Base-by-base conservation (phyloP, 2,329 filamentous ascomycete genomes). In the Ilyonectria sp. region DNA sequence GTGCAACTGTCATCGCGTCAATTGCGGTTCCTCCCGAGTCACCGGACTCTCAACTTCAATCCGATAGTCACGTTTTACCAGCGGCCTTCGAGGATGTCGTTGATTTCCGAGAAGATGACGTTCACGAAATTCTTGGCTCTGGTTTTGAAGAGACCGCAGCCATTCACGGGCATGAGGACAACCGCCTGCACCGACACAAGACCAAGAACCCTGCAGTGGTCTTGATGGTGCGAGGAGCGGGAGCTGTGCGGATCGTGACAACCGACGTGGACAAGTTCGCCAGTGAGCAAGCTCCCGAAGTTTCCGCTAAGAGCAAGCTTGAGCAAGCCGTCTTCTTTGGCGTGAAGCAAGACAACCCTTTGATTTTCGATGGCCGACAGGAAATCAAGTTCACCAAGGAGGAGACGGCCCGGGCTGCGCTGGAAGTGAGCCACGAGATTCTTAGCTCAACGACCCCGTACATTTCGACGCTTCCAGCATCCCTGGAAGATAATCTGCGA, bases 281-380 rank as follows among this genome's bases (percentile, higher is more conserved):
- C 13, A 88, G 87, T 68, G 86, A 88, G 59, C 81, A 82, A 60
- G 85, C 89, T 5, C 90, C 89, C 1, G 82, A 85, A 71, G 89
- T 97, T 17, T 95, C 93, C 1, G 93, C 94, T 7, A 96, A 94
- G 81, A 93, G 91, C 81, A 97, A 96, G 81, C 87, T 99, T 46
- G 94, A 98, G 77, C 95, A 99, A 82, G 95, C 95, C 2, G 93
- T 98, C 1, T 98, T 98, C 81, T 98, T 94, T 78, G 95, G 95
- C 2, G 90, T 90, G 54, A 90, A 93, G 77, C 87, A 91, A 69
- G 90, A 93, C 75, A 98, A 94, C 74, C 93, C 95, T n/a, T 82
- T 99, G n/a, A 91, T 94, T 69, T 94, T 99, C 74, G 89, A 92
- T 49, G 88, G 91, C 49, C 89, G 89, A 69, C 85, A 89, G 44